A percentile compares a stretch with the other conserved stretches of the same genome.
Evolutionary conservation across 2,329 filamentous ascomycete genomes (phyloP).

Genomic region (Elsinoe necatrix): DNA sequence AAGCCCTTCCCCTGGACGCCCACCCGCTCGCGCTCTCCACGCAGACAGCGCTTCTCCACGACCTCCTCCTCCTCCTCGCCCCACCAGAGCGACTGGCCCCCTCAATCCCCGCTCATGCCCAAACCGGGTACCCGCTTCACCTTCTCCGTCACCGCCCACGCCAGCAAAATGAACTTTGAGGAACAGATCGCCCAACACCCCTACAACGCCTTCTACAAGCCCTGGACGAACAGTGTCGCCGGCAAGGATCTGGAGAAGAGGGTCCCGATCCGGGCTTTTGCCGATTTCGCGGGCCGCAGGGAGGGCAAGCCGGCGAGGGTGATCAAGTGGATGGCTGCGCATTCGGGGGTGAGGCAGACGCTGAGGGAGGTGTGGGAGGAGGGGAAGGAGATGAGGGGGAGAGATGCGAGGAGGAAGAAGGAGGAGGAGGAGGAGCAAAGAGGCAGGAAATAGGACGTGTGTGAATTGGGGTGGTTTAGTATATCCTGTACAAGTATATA

Average conservation of each 20-base stretch:
- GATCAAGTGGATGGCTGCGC: constrained; percentile 23
- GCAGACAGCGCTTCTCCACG: constrained; percentile 6
- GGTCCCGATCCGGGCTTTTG: constrained; percentile 36
- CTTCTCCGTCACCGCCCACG: constrained; percentile 37
- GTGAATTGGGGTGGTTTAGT: not conserved
- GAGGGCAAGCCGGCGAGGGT: constrained; percentile 30
- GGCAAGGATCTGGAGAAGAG: constrained; percentile 32
- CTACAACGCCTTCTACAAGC: constrained; percentile 27
- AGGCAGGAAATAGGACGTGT: not conserved
- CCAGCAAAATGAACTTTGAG: constrained; percentile 32
- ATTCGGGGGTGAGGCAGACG: constrained; percentile 27
- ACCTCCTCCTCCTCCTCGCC: not conserved
- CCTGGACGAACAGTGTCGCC: constrained; percentile 24
- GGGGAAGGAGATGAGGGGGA: constrained; percentile 16
- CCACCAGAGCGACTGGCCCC: not conserved
- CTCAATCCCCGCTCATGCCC: constrained; percentile 14
- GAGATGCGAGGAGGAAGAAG: not conserved
- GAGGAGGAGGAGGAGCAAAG: not conserved
- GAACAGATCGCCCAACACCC: constrained; percentile 33
- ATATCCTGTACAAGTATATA: constrained; percentile 6
- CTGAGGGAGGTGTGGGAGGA: constrained; percentile 28
- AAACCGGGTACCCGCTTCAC: constrained; percentile 18
- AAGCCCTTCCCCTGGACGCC: constrained; percentile 13
- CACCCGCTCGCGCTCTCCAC: constrained; percentile 12
- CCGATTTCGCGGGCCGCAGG: constrained; percentile 32